Evolutionary conservation across 2,329 filamentous ascomycete species (phyloP).

Genomic region (Dryadomyces quercivorus): DNA sequence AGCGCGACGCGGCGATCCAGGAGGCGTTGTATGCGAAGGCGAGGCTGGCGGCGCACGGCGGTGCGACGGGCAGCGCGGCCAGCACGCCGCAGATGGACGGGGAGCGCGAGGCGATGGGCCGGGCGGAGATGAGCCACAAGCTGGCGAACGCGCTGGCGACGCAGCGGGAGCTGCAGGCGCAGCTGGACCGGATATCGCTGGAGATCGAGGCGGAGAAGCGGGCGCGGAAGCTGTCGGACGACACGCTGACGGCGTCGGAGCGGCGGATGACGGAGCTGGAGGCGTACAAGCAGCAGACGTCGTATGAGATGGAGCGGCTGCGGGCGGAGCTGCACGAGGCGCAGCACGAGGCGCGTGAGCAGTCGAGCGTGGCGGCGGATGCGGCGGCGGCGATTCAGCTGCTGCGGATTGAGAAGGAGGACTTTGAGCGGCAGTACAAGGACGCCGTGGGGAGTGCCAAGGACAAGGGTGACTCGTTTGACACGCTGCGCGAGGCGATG

Average conservation of each 20-base stretch:
- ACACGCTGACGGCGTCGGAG: constrained; percentile 71
- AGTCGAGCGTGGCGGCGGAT: constrained; percentile 66
- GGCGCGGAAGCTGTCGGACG: constrained; percentile 74
- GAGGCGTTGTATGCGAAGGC: constrained; percentile 94
- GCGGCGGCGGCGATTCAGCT: constrained; percentile 62
- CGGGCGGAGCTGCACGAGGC: constrained; percentile 74
- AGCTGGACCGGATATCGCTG: constrained; percentile 52
- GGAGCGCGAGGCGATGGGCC: constrained; percentile 50
- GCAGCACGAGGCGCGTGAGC: constrained; percentile 68
- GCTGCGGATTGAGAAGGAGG: constrained; percentile 75
- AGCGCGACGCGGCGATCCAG: constrained; percentile 84
- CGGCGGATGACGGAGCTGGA: constrained; percentile 77
- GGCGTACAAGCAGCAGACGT: constrained; percentile 67
- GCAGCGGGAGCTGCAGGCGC: constrained; percentile 71
- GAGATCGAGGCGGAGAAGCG: constrained; percentile 74
- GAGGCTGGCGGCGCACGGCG: constrained; percentile 68
- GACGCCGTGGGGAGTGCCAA: constrained; percentile 54
- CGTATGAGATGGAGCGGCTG: constrained; percentile 73
- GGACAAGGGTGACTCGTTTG: constrained; percentile 59
- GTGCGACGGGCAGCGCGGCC: constrained; percentile 39
- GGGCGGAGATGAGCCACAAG: constrained; percentile 67
- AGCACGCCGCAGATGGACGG: constrained; percentile 47
- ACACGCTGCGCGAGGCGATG: constrained; percentile 65
- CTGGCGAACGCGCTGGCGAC: constrained; percentile 69
- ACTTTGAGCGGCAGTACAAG: constrained; percentile 56